A percentile compares a stretch with the other conserved stretches of the same genome.
phyloP scores from a whole-genome alignment of 768 basidiomycete species.

The Lentinula lateritia region DNA sequence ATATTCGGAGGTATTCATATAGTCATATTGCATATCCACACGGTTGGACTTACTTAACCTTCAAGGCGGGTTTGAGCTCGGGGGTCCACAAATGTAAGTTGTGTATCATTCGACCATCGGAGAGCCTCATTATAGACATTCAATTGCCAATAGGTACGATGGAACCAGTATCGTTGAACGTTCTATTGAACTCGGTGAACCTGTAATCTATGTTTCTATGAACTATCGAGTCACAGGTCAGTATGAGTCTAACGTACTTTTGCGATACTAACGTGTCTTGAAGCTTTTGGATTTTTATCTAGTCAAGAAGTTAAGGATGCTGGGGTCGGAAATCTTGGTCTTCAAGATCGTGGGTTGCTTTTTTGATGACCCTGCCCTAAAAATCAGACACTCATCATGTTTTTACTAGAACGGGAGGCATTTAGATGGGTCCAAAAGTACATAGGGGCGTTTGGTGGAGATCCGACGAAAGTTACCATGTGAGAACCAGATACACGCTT shows the following conservation, averaged over 20 bases:
- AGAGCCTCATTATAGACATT: neutral
- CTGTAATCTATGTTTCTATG: constrained; percentile 49
- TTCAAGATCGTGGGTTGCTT: constrained; percentile 49
- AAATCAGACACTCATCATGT: neutral
- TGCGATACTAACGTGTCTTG: neutral
- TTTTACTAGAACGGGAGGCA: constrained; percentile 42
- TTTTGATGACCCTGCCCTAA: neutral
- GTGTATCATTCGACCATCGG: neutral
- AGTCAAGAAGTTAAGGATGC: constrained; percentile 46
- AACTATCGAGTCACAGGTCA: constrained; percentile 40
- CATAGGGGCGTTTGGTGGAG: constrained; percentile 60
- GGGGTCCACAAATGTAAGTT: constrained; percentile 28
- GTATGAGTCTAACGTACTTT: neutral
- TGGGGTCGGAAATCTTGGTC: constrained; percentile 57
- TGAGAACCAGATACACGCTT: constrained; percentile 18
- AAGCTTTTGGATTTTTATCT: constrained; percentile 48
- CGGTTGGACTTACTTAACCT: neutral
- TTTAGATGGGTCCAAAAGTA: constrained; percentile 65
- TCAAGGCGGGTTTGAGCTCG: constrained; percentile 33
- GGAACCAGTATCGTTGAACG: constrained; percentile 37
- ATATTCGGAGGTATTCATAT: constrained; percentile 36
- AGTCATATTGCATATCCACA: neutral
- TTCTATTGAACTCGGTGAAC: constrained; percentile 35
- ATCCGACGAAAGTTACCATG: constrained; percentile 56
- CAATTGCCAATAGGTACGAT: constrained; percentile 29